Evolutionary conservation across 768 basidiomycete species (phyloP), one percentile per base, ranked within the genome.

Genomic region (Termitomyces sp.): DNA sequence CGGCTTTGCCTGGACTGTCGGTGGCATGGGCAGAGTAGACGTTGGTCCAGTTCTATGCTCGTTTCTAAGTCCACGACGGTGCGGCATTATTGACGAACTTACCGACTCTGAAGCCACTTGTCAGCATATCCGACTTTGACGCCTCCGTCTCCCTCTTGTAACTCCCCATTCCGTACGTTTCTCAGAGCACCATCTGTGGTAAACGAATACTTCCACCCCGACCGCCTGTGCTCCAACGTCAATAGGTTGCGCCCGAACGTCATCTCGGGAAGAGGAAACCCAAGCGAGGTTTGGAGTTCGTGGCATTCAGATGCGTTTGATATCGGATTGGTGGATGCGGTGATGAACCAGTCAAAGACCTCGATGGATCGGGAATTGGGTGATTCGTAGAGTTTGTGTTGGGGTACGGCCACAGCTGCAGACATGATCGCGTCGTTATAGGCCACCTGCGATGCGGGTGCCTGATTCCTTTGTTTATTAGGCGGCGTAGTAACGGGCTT

Each of bases 101-200:
- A 92, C 93, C 94, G 84, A 73, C 90, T 94, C 72, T 84, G 84
- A 62, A 94, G 73, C 97, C 96, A 99, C 51, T 88, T 88, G 55
- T 97, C 94, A 1, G 97, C 94, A 72, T 98, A 91, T 24, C 88
- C 89, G 18, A 99, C 97, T 64, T 92, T 92, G 61, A 98, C 94
- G 0, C 89, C 93, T 1, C 95, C 94, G 58, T 96, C 94, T 2
- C 92, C 93, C 0, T 80, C 81, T 20, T 71, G 83, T 37, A 90
- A 82, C 67, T 88, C 84, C 18, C 85, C 94, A 59, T 80, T 86
- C 69, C 82, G 90, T 7, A 98, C 96, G 1, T 66, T 75, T 43
- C 73, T 73, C 46, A 99, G 72, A 1, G 94, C 92, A 12, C 81
- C 79, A 39, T 81, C 72, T 0, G 90, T 79, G 22, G 81, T 79